A percentile compares a stretch with the other conserved stretches of the same genome.
Conservation (phyloP, 1,284 basidiomycete genomes). For the Exobasidium rhododendri region DNA sequence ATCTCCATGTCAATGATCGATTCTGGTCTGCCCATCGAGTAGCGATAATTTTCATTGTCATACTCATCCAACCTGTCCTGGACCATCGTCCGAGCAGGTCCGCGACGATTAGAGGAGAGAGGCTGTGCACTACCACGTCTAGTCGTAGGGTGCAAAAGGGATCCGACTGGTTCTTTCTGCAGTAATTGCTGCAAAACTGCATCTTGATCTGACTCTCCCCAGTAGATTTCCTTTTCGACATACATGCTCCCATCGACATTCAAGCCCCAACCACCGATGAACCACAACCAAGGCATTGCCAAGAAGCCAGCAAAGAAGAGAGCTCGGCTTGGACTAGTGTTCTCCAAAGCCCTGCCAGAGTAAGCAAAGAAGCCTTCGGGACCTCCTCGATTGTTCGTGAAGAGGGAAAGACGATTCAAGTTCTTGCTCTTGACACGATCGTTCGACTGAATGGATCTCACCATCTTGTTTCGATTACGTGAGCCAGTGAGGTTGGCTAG, state of each 20-base stretch:
- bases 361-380: conserved; percentile 1
- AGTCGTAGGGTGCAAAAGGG: too few relatives aligned
- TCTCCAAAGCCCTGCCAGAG: conserved; percentile 19
- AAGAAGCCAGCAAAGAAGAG: conserved; percentile 46
- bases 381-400: background rate
- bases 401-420: background rate
- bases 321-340: conserved; percentile 29
- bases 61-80: too few relatives aligned
- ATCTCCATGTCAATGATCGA: background rate
- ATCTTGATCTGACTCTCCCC: background rate
- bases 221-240: background rate
- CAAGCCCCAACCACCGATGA: conserved; percentile 43
- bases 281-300: conserved; percentile 49
- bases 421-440: background rate
- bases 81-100: too few relatives aligned
- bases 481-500: background rate
- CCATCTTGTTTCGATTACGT: background rate
- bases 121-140: background rate
- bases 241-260: conserved; percentile 21
- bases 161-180: background rate
- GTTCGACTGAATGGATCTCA: background rate
- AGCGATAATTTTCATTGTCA: background rate
- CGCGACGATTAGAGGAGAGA: background rate
- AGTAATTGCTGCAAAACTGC: background rate
- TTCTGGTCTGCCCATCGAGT: background rate